Conservation (phyloP, 768 basidiomycete species). For the Termitomyces sp. region DNA sequence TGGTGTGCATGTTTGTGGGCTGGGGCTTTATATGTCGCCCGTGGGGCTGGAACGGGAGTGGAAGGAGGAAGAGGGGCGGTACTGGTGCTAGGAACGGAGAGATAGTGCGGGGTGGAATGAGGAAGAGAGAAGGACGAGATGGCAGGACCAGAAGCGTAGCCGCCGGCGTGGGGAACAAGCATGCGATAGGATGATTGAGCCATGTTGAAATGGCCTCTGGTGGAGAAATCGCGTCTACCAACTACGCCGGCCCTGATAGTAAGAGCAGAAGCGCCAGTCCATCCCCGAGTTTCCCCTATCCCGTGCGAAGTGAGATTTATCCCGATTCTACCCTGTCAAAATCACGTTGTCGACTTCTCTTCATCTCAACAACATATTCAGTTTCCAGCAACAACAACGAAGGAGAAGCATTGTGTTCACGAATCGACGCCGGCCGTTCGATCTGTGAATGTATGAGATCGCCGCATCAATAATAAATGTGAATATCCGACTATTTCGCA, state of each 20-base stretch:
- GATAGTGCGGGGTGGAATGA: conserved; percentile 10
- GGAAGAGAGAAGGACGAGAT: conserved; percentile 14
- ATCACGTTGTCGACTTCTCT: conserved; percentile 13
- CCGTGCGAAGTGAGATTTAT: conserved; percentile 20
- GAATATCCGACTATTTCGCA: not conserved
- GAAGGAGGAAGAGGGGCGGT: conserved; percentile 7
- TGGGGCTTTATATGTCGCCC: conserved; percentile 55
- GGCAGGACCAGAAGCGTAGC: conserved; percentile 12
- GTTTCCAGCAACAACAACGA: not conserved
- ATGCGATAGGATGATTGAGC: conserved; percentile 17
- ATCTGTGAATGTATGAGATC: conserved; percentile 10
- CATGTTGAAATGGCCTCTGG: conserved; percentile 12
- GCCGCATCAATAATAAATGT: conserved; percentile 7
- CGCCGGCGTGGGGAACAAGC: conserved; percentile 14
- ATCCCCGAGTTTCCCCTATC: conserved; percentile 24
- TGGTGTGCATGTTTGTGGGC: conserved; percentile 90
- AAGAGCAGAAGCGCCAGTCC: conserved; percentile 10
- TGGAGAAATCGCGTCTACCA: not conserved
- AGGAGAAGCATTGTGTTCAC: conserved; percentile 1
- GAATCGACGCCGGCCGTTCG: not conserved
- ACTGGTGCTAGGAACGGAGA: conserved; percentile 1
- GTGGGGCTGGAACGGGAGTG: conserved; percentile 15
- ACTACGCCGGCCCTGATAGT: conserved; percentile 9
- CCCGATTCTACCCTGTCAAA: conserved; percentile 21
- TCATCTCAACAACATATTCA: conserved; percentile 3